Evolutionary conservation across 768 basidiomycete species (phyloP).

Genomic region (Mycena alexandri): DNA sequence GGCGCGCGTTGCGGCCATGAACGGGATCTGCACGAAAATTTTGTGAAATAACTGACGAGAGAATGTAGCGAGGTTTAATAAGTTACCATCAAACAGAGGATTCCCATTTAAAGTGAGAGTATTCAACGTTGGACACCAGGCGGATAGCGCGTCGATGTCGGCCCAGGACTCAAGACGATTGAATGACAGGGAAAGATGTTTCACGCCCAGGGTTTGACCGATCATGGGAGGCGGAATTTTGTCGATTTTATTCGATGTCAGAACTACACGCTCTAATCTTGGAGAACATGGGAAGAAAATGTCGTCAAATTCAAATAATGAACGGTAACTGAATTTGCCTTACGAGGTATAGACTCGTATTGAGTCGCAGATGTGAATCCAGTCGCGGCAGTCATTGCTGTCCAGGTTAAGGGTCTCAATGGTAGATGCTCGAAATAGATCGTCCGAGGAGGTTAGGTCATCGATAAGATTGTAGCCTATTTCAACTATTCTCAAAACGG

Average conservation of each 20-base stretch:
- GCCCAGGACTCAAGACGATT: conserved; percentile 73
- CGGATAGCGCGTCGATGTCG: conserved; percentile 71
- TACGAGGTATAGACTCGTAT: conserved; percentile 62
- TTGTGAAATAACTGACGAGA: too few relatives aligned
- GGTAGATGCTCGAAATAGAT: conserved; percentile 40
- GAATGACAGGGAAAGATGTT: conserved; percentile 72
- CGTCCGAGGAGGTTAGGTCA: conserved; percentile 34
- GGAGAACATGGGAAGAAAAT: conserved; percentile 28
- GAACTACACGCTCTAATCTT: conserved; percentile 75
- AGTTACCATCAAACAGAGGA: conserved; percentile 69
- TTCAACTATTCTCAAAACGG: conserved; percentile 68
- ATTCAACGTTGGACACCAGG: conserved; percentile 78
- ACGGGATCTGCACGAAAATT: conserved; percentile 49
- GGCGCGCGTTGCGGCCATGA: conserved; percentile 59
- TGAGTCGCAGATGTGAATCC: conserved; percentile 63
- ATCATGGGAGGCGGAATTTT: conserved; percentile 59
- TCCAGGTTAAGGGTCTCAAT: conserved; percentile 77
- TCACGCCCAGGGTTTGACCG: conserved; percentile 53
- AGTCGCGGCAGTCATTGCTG: conserved; percentile 70
- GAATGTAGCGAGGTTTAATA: background rate
- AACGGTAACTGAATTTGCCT: conserved; percentile 35
- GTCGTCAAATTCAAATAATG: conserved; percentile 31
- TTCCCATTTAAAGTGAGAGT: conserved; percentile 73
- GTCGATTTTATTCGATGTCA: conserved; percentile 72
- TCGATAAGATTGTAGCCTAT: conserved; percentile 76